phyloP scores from a whole-genome alignment of 345 rosid species.

The Eucalyptus lansdowneana region DNA sequence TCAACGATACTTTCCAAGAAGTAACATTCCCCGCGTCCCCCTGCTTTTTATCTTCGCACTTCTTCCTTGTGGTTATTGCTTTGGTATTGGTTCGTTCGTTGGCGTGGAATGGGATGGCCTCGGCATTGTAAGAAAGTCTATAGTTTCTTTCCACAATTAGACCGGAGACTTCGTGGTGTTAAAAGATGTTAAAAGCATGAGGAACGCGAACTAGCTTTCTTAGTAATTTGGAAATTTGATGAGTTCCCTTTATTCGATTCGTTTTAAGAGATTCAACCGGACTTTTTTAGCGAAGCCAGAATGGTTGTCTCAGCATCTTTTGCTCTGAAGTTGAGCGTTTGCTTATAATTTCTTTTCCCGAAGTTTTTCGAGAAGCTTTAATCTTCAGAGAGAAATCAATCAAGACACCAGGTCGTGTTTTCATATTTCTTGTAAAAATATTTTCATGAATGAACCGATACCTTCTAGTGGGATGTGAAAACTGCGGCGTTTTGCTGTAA shows the following conservation, averaged over 20 bases:
- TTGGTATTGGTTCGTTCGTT: background rate
- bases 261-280: background rate
- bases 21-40: conserved; percentile 1
- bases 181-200: background rate
- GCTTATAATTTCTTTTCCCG: background rate
- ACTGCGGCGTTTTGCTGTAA: background rate
- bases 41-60: background rate
- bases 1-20: conserved; percentile 88
- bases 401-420: background rate
- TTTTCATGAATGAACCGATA: background rate
- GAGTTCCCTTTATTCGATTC: background rate
- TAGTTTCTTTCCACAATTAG: background rate
- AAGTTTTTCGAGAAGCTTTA: background rate
- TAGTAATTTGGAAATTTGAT: background rate
- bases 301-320: background rate
- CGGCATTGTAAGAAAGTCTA: background rate
- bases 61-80: background rate
- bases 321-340: background rate
- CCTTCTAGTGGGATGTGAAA: background rate
- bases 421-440: background rate
- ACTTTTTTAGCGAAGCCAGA: background rate
- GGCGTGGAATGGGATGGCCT: background rate
- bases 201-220: background rate
- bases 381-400: background rate
- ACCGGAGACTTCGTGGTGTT: background rate